These are phyloP conservation scores for Yarrowia sp. DNA, from an alignment of 805 yeast species.

Conservation along the genomic window DNA sequence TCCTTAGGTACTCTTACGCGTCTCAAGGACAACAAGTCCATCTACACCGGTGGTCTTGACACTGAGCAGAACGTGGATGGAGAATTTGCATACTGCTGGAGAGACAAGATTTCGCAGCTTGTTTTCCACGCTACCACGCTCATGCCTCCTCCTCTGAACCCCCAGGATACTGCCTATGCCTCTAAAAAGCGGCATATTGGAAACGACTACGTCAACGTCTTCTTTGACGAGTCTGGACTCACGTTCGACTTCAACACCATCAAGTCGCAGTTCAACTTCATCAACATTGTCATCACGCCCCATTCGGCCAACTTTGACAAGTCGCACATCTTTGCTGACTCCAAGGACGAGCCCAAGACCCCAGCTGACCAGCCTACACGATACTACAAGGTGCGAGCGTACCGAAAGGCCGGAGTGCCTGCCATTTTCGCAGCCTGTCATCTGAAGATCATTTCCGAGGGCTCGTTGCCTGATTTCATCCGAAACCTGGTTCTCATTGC, in stretches of 20 bases:
- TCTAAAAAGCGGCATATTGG: slow-evolving; percentile 86
- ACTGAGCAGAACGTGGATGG: slow-evolving; percentile 75
- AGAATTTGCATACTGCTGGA: slow-evolving; percentile 74
- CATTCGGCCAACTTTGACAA: slow-evolving; percentile 50
- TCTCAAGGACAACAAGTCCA: slow-evolving; percentile 60
- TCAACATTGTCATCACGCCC: slow-evolving; percentile 80
- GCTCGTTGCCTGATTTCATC: slow-evolving; percentile 66
- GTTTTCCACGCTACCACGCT: slow-evolving; percentile 81
- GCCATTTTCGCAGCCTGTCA: slow-evolving; percentile 79
- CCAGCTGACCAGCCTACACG: slow-evolving; percentile 38
- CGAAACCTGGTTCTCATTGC: slow-evolving; percentile 72
- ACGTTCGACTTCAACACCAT: slow-evolving; percentile 74
- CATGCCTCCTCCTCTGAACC: slow-evolving; percentile 63
- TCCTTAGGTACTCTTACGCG: slow-evolving; percentile 67
- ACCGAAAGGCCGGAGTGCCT: slow-evolving; percentile 72
- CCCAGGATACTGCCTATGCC: slow-evolving; percentile 56
- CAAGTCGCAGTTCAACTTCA: slow-evolving; percentile 80
- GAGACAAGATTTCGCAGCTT: slow-evolving; percentile 71
- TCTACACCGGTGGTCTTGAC: slow-evolving; percentile 82
- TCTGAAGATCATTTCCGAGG: slow-evolving; percentile 69
- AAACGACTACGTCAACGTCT: slow-evolving; percentile 80
- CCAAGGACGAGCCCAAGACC: slow-evolving; percentile 6
- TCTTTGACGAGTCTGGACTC: slow-evolving; percentile 74
- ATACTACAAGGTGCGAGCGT: slow-evolving; percentile 66
- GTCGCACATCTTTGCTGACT: slow-evolving; percentile 38